Conservation (phyloP, 345 rosid genomes). For the Punica granatum region DNA sequence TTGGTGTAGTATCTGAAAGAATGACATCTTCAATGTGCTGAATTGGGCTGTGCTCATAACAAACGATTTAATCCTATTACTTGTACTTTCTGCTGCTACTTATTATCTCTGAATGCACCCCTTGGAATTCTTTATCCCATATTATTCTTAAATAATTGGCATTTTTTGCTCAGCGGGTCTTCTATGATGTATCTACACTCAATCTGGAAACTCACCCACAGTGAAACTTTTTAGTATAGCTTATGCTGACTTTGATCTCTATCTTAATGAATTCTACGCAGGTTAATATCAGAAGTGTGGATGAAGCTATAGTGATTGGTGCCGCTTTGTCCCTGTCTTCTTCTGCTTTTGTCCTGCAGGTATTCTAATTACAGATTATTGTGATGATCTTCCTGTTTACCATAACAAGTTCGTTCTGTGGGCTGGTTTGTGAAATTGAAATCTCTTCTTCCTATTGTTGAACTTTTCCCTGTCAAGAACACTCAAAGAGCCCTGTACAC, state of each 20-base stretch:
- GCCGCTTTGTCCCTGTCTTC: conserved; percentile 96
- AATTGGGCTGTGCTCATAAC: background rate
- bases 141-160: background rate
- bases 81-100: background rate
- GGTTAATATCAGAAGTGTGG: conserved; percentile 96
- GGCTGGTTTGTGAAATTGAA: background rate
- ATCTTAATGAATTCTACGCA: conserved; percentile 12
- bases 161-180: background rate
- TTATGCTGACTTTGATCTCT: background rate
- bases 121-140: background rate
- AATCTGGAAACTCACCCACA: too few species aligned
- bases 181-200: too few species aligned
- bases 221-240: background rate
- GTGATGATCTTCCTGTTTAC: background rate
- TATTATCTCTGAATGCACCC: background rate
- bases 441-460: background rate
- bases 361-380: conserved; percentile 21
- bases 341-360: conserved; percentile 98
- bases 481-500: too few species aligned
- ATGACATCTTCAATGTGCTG: background rate
- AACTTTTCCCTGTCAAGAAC: too few species aligned
- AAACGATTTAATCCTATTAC: background rate
- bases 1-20: background rate
- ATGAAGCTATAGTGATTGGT: conserved; percentile 94
- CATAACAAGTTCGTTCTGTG: background rate